Evolutionary conservation across 2,329 filamentous ascomycete species (phyloP), one percentile per base, ranked within the genome.

Genomic region (Cladosporium oxysporum): DNA sequence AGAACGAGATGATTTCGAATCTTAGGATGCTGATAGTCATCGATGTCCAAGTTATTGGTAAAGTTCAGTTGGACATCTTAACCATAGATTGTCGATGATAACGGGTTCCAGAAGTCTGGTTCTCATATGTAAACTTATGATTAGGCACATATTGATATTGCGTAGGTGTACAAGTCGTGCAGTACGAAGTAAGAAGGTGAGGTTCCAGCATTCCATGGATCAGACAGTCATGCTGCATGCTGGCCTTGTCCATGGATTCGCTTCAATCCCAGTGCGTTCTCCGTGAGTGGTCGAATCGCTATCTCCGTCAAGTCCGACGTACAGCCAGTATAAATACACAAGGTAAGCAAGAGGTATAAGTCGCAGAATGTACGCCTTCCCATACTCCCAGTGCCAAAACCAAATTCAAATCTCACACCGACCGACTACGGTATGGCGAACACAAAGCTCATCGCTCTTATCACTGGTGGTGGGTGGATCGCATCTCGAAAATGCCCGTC

Each of bases 391-490:
- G 1, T 3, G 10, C 14, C 6, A 3, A 1, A 8, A 0, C n/a
- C n/a, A n/a, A n/a, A n/a, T n/a, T n/a, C n/a, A n/a, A 21, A 21
- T 47, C n/a, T 21, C 5, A 2, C 8, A 21, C 21, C 6, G 10
- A 52, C 16, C 49, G 3, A 18, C 12, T 8, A 1, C 12, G n/a
- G 10, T 1, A 52, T 52, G 31, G 26, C 31, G 7, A 16, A 60
- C 41, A 53, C 31, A 35, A 73, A 77, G 65, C 72, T 72, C 5
- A 72, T 79, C 21, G 72, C 76, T n/a, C 71, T 79, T 1, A 69
- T 79, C 58, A 79, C 77, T 2, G 78, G 78, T n/a, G 77, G 77
- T 77, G 71, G 14, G 70, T 62, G n/a, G n/a, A 16, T n/a, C 35
- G 10, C 5, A 11, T 5, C 18, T 28, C 5, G 5, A 14, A n/a